A percentile compares a stretch with the other conserved stretches of the same genome.
Evolutionary conservation across 2,329 filamentous ascomycete genomes (phyloP).

Genomic region (Colletotrichum salicis): DNA sequence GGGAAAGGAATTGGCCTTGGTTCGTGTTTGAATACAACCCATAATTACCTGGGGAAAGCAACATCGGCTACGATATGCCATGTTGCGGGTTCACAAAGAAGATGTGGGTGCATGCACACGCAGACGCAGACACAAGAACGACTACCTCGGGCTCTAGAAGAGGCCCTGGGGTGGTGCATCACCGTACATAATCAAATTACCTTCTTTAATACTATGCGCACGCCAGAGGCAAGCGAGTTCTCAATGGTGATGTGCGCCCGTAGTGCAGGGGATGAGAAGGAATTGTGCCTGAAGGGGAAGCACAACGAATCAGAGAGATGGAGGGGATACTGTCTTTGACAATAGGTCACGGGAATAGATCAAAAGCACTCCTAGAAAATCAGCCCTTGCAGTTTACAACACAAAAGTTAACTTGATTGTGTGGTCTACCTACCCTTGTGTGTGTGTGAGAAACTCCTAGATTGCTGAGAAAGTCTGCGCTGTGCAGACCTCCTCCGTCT

Average conservation of each 20-base stretch:
- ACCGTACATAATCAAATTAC: slow-evolving; percentile 25
- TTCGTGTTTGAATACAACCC: slow-evolving; percentile 11
- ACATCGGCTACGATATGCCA: not conserved
- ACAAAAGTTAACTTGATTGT: not conserved
- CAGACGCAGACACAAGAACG: not conserved
- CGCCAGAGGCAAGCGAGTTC: not conserved
- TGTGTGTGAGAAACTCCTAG: too few relatives aligned
- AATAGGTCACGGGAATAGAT: not conserved
- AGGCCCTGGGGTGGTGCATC: slow-evolving; percentile 2
- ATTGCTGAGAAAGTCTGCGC: too few relatives aligned
- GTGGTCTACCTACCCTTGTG: too few relatives aligned
- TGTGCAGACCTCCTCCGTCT: too few relatives aligned
- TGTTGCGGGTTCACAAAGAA: not conserved
- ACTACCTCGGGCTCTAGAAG: not conserved
- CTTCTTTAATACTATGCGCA: slow-evolving; percentile 5
- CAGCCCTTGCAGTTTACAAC: not conserved
- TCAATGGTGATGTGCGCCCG: not conserved
- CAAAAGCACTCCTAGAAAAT: not conserved
- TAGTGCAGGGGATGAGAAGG: not conserved
- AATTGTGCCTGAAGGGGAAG: not conserved
- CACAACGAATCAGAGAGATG: not conserved
- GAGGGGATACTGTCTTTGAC: not conserved
- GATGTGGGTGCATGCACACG: not conserved
- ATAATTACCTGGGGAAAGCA: not conserved
- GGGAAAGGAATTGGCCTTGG: not conserved